Conservation (phyloP, 345 rosid genomes). For the Nasturtium officinale region DNA sequence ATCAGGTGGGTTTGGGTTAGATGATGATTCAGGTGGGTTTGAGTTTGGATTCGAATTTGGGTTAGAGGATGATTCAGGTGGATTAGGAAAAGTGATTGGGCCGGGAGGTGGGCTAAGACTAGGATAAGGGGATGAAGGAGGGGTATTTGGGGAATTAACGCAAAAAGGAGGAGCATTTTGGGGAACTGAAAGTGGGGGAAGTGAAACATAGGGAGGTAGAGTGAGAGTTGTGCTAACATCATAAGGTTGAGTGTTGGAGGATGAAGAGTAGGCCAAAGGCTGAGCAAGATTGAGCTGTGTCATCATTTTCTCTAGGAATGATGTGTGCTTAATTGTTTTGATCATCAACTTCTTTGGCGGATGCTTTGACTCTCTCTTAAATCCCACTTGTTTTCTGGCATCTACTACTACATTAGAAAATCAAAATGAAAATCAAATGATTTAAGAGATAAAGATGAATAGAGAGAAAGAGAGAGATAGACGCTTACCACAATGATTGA, state of each 20-base stretch:
- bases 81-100: conserved; percentile 39
- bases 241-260: conserved; percentile 52
- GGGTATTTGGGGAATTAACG: conserved; percentile 57
- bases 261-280: conserved; percentile 46
- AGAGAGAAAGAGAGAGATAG: background rate
- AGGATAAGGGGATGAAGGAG: conserved; percentile 48
- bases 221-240: conserved; percentile 60
- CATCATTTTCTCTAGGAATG: conserved; percentile 47
- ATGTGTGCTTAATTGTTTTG: conserved; percentile 45
- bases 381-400: conserved; percentile 33
- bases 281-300: conserved; percentile 51
- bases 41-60: conserved; percentile 9
- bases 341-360: conserved; percentile 30
- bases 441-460: background rate
- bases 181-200: conserved; percentile 55
- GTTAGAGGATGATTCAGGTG: conserved; percentile 37
- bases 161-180: conserved; percentile 60
- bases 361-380: conserved; percentile 5
- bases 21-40: conserved; percentile 16
- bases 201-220: conserved; percentile 61
- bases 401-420: conserved; percentile 12
- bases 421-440: conserved; percentile 19
- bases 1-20: conserved; percentile 7
- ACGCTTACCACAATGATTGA: conserved; percentile 53
- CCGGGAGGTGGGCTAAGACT: conserved; percentile 54